Evolutionary conservation across 2,329 filamentous ascomycete species (phyloP), one percentile per base, ranked within the genome.

Genomic region (Blastomyces gilchristii): DNA sequence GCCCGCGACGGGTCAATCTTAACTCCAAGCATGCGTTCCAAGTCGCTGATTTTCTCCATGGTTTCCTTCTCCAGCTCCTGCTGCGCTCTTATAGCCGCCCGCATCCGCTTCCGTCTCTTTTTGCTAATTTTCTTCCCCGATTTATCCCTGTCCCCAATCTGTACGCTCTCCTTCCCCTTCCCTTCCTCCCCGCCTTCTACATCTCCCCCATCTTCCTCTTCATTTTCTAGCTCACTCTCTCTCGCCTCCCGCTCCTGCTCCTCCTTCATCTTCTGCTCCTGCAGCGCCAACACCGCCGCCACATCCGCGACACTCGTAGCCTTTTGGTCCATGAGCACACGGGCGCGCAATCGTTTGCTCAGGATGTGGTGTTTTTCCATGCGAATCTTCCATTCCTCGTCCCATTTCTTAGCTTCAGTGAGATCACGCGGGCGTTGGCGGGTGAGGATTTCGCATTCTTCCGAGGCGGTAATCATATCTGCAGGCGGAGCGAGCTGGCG

Each of bases 251-350:
- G 62, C 31, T 62, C 61, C 47, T 66, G 65, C 11, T 65, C 58
- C 49, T 62, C 59, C 9, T 66, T 60, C 58, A 75, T 68, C 62
- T 72, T 72, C 56, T 75, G 68, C 52, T 80, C 74, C 68, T 84
- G 81, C 65, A 81, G 77, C 34, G 72, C 65, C 61, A 87, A 70
- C 2, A 85, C 82, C 25, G 82, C 80, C 0, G 84, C 83, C 31
- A 85, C 71, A 69, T 87, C 85, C 5, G 84, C 85, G 25, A 85
- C 78, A 53, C 78, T 80, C 63, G 84, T 86, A n/a, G 83, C 83
- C 71, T 83, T 85, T 71, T 87, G 85, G 69, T 87, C 77, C 83
- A 86, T 86, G 54, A 87, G 75, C 54, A 76, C 76, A 62, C 76
- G 77, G n/a, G 79, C 80, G 28, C 81, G 76, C 64, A 79, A 71